A percentile compares a stretch with the other conserved stretches of the same genome.
Conservation (phyloP, 495 filamentous ascomycete genomes). For the Ramalina intermedia region DNA sequence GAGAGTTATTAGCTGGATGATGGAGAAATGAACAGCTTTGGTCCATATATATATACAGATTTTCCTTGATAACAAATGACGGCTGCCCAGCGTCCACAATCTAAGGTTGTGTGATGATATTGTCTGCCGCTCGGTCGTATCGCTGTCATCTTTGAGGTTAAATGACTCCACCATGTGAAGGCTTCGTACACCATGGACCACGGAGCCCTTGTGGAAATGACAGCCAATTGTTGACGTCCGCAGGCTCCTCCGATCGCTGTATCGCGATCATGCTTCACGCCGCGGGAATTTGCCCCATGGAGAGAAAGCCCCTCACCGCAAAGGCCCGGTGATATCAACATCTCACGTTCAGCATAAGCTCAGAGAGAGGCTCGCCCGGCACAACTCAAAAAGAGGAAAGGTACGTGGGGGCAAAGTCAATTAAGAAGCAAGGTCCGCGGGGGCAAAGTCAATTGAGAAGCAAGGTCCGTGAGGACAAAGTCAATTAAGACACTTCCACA, state of each 20-base stretch:
- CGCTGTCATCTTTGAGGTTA: background rate
- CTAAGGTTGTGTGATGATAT: background rate
- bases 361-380: too few relatives aligned
- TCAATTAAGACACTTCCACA: too few relatives aligned
- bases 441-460: too few relatives aligned
- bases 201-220: background rate
- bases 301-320: too few relatives aligned
- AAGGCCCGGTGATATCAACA: too few relatives aligned
- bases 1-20: background rate
- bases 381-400: too few relatives aligned
- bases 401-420: too few relatives aligned
- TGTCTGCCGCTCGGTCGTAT: background rate
- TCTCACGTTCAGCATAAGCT: too few relatives aligned
- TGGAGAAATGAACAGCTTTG: background rate
- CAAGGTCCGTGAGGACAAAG: too few relatives aligned
- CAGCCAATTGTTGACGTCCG: background rate
- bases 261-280: background rate
- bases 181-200: background rate
- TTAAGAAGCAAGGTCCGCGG: too few relatives aligned
- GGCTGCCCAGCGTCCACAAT: background rate
- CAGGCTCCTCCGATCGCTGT: background rate
- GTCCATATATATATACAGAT: background rate
- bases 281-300: too few relatives aligned
- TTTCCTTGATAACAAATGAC: background rate
- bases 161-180: background rate